phyloP scores from a whole-genome alignment of 495 filamentous ascomycete genomes.

The Hamigera avellanea region DNA sequence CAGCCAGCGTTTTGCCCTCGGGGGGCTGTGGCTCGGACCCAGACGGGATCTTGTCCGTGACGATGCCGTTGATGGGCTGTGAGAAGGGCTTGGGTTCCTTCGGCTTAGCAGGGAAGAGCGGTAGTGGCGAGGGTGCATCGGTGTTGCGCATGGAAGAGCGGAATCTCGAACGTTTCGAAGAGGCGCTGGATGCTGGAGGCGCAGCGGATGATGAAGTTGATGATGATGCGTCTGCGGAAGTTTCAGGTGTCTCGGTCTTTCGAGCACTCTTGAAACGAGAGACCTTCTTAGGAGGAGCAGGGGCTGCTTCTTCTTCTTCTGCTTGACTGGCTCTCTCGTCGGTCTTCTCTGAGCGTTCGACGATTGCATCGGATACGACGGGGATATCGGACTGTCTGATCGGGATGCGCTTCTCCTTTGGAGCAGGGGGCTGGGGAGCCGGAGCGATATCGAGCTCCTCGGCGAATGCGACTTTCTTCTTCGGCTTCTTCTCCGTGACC shows the following conservation, averaged over 20 bases:
- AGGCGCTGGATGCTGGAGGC: constrained; percentile 2
- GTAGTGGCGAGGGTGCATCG: constrained; percentile 15
- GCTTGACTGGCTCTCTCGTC: constrained; percentile 7
- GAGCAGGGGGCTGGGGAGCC: constrained; percentile 14
- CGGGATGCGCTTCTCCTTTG: constrained; percentile 18
- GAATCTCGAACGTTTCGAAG: constrained; percentile 7
- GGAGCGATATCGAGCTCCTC: constrained; percentile 61
- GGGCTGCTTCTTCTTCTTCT: too few species aligned
- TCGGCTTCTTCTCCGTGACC: constrained; percentile 20
- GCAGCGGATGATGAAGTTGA: constrained; percentile 3
- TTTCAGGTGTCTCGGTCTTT: constrained; percentile 3
- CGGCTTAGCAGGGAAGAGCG: constrained; percentile 31
- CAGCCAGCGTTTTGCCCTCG: constrained; percentile 44
- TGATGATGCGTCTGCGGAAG: constrained; percentile 2
- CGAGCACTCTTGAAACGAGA: constrained; percentile 33
- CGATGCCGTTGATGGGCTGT: constrained; percentile 26
- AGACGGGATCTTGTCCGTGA: constrained; percentile 8
- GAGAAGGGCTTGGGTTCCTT: constrained; percentile 36
- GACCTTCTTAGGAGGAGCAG: constrained; percentile 24
- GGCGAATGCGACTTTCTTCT: constrained; percentile 75
- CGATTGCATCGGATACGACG: constrained; percentile 33
- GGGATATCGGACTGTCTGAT: constrained; percentile 24
- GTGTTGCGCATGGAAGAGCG: constrained; percentile 6
- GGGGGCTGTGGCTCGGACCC: constrained; percentile 36
- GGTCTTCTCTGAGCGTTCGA: constrained; percentile 27